Conservation (phyloP, 768 basidiomycete species). For the Leccinum incarnatum region DNA sequence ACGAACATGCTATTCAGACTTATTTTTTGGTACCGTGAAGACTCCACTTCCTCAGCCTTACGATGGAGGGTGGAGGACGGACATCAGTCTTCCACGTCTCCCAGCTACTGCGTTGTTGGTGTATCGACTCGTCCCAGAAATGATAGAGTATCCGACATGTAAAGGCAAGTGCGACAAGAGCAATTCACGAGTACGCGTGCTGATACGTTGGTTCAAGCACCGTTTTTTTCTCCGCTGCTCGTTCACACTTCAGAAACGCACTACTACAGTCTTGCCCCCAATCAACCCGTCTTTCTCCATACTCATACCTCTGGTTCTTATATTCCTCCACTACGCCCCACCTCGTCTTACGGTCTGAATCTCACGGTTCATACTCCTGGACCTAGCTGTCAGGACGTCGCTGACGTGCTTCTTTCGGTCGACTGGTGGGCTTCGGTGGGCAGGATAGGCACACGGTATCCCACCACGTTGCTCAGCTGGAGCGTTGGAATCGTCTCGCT, state of each 20-base stretch:
- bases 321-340: conserved; percentile 30
- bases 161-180: conserved; percentile 20
- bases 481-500: conserved; percentile 65
- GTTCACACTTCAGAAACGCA: conserved; percentile 70
- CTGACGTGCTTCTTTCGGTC: conserved; percentile 49
- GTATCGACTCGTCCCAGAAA: conserved; percentile 50
- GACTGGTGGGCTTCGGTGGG: conserved; percentile 75
- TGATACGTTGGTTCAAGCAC: conserved; percentile 38
- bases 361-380: conserved; percentile 61
- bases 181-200: not conserved
- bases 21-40: conserved; percentile 36
- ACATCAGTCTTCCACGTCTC: conserved; percentile 52
- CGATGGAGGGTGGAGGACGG: conserved; percentile 36
- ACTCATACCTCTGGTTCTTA: conserved; percentile 70
- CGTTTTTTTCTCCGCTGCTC: conserved; percentile 63
- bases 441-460: conserved; percentile 69
- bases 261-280: conserved; percentile 53
- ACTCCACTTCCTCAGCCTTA: conserved; percentile 33
- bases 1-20: conserved; percentile 31
- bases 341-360: conserved; percentile 39
- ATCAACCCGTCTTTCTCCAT: conserved; percentile 46
- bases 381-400: conserved; percentile 41
- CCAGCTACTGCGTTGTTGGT: conserved; percentile 62
- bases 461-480: conserved; percentile 71
- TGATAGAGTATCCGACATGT: conserved; percentile 24